phyloP scores from a whole-genome alignment of 2,329 filamentous ascomycete species.

The Neonectria coccinea region DNA sequence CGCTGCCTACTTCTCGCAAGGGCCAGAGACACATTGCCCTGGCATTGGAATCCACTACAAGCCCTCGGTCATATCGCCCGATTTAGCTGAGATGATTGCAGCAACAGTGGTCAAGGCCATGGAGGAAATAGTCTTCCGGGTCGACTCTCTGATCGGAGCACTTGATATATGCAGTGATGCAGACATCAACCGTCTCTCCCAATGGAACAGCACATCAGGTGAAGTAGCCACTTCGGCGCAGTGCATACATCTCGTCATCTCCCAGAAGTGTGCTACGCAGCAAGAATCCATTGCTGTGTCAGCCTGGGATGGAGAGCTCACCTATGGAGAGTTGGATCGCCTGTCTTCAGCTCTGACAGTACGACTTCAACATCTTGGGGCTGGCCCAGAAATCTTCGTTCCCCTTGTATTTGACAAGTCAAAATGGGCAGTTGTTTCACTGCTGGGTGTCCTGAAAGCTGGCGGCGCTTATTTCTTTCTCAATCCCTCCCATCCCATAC shows the following conservation, averaged over 20 bases:
- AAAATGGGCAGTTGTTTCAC: conserved; percentile 37
- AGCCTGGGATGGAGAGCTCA: too few species aligned
- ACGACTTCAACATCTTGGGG: conserved; percentile 14
- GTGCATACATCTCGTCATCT: conserved; percentile 9
- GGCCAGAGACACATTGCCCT: neutral
- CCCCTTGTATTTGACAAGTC: conserved; percentile 20
- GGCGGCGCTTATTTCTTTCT: conserved; percentile 48
- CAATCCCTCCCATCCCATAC: conserved; percentile 53
- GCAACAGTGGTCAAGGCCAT: neutral
- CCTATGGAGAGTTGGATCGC: neutral
- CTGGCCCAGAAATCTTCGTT: conserved; percentile 10
- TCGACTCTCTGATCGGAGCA: conserved; percentile 2
- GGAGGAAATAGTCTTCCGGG: neutral
- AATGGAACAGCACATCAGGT: conserved; percentile 1
- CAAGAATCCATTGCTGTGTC: neutral
- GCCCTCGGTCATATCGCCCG: conserved; percentile 1
- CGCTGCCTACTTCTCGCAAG: neutral
- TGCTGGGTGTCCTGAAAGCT: conserved; percentile 50
- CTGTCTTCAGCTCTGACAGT: neutral
- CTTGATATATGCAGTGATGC: conserved; percentile 7
- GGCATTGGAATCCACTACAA: neutral
- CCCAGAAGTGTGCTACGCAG: conserved; percentile 5
- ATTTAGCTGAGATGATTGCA: conserved; percentile 4
- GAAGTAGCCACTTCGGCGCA: neutral
- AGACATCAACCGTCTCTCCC: neutral